Evolutionary conservation across 2,329 filamentous ascomycete genomes (phyloP).

Genomic region (Colletotrichum orchidophilum): DNA sequence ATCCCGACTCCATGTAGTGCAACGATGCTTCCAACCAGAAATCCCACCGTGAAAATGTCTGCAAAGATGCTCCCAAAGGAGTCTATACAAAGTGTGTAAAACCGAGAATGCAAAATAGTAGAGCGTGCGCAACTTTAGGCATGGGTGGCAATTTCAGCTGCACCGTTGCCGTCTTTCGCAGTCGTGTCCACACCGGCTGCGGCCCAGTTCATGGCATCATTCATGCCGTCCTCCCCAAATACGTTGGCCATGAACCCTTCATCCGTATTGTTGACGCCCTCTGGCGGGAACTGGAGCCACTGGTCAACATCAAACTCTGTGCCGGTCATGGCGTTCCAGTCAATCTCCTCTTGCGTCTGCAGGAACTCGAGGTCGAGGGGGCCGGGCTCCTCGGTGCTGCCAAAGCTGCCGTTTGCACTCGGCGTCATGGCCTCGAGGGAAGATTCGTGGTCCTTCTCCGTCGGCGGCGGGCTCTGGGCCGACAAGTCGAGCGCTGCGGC

Average conservation of each 20-base stretch:
- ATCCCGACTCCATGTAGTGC: constrained; percentile 26
- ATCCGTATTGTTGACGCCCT: constrained; percentile 53
- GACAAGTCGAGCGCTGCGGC: constrained; percentile 47
- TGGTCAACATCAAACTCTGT: constrained; percentile 67
- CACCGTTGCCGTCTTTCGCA: constrained; percentile 16
- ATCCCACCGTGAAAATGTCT: neutral
- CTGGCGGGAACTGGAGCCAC: constrained; percentile 66
- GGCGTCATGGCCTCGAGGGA: constrained; percentile 51
- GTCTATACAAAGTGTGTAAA: neutral
- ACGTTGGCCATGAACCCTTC: constrained; percentile 48
- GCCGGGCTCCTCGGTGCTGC: constrained; percentile 52
- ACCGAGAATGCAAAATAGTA: neutral
- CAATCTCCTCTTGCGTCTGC: constrained; percentile 58
- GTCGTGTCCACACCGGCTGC: constrained; percentile 9
- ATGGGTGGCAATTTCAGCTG: constrained; percentile 11
- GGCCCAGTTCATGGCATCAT: constrained; percentile 36
- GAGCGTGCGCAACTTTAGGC: constrained; percentile 11
- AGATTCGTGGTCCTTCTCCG: constrained; percentile 51
- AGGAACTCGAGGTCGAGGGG: constrained; percentile 57
- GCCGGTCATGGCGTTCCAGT: constrained; percentile 62
- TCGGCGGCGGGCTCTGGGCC: constrained; percentile 55
- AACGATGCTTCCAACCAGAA: constrained; percentile 15
- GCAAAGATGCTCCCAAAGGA: constrained; percentile 20
- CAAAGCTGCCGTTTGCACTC: constrained; percentile 55
- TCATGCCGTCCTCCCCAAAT: constrained; percentile 38